Conservation (phyloP, 1,284 basidiomycete species). For the Hypsizygus ulmarius region DNA sequence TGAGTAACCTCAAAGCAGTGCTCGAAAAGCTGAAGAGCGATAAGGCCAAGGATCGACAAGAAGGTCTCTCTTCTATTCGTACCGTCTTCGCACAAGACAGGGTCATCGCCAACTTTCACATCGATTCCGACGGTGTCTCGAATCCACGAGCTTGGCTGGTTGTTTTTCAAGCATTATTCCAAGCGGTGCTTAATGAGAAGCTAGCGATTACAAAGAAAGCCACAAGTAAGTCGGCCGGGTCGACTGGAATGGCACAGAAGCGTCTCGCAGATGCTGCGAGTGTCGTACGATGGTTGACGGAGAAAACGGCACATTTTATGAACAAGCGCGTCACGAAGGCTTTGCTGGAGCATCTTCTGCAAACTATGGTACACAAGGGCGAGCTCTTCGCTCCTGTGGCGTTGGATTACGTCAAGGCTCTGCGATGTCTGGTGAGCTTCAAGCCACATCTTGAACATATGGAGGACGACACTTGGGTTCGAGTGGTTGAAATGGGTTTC, state of each 20-base stretch:
- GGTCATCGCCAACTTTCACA: constrained; percentile 53
- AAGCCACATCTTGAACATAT: constrained; percentile 80
- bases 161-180: constrained; percentile 75
- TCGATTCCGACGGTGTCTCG: constrained; percentile 41
- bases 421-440: constrained; percentile 60
- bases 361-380: constrained; percentile 56
- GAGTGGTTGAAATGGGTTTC: constrained; percentile 70
- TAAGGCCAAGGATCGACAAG: constrained; percentile 72
- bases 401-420: constrained; percentile 79
- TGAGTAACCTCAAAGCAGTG: constrained; percentile 46
- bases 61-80: constrained; percentile 60
- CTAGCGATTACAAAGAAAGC: constrained; percentile 48
- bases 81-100: constrained; percentile 57
- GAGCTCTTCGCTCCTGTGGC: constrained; percentile 65
- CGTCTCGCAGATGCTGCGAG: constrained; percentile 64
- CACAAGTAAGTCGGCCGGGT: constrained; percentile 28
- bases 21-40: constrained; percentile 57
- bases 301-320: constrained; percentile 53
- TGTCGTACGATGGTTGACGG: constrained; percentile 70
- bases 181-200: constrained; percentile 64
- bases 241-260: constrained; percentile 43
- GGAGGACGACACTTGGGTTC: constrained; percentile 64
- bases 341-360: constrained; percentile 66
- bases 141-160: constrained; percentile 56
- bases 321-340: constrained; percentile 52